Conservation (phyloP, 805 yeast species). For the Kodamaea nitidulidarum region DNA sequence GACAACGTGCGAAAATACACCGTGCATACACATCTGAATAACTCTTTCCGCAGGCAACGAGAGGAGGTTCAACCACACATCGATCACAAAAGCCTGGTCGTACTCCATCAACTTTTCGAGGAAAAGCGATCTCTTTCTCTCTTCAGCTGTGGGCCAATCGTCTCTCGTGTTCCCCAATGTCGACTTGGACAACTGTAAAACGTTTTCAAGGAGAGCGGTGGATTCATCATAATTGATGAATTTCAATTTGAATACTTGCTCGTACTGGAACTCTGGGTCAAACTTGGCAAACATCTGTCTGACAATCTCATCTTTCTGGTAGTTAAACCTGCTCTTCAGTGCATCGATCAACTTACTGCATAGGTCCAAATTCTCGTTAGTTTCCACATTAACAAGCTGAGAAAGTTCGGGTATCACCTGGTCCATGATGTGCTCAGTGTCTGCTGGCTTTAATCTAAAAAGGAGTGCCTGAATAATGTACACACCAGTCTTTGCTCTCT, state of each 20-base stretch:
- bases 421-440: slow-evolving; percentile 60
- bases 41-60: slow-evolving; percentile 58
- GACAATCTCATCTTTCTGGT: slow-evolving; percentile 57
- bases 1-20: slow-evolving; percentile 86
- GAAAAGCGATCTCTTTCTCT: slow-evolving; percentile 73
- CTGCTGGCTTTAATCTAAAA: slow-evolving; percentile 57
- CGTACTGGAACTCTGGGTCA: slow-evolving; percentile 26
- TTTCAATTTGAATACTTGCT: slow-evolving; percentile 9
- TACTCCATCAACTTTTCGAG: slow-evolving; percentile 68
- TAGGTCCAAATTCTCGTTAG: slow-evolving; percentile 64
- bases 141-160: slow-evolving; percentile 92
- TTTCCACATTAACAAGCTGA: slow-evolving; percentile 44
- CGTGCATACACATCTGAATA: slow-evolving; percentile 76
- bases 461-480: slow-evolving; percentile 73
- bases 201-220: slow-evolving; percentile 60
- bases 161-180: slow-evolving; percentile 78
- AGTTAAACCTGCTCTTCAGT: slow-evolving; percentile 53
- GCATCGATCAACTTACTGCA: slow-evolving; percentile 66
- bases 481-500: slow-evolving; percentile 80
- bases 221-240: slow-evolving; percentile 29
- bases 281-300: slow-evolving; percentile 38
- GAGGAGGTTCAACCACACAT: slow-evolving; percentile 58
- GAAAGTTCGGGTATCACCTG: slow-evolving; percentile 63
- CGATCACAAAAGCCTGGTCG: slow-evolving; percentile 55
- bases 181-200: slow-evolving; percentile 59